Base-by-base conservation (phyloP, 805 yeast genomes). In the Myxozyma vanderwaltii region DNA sequence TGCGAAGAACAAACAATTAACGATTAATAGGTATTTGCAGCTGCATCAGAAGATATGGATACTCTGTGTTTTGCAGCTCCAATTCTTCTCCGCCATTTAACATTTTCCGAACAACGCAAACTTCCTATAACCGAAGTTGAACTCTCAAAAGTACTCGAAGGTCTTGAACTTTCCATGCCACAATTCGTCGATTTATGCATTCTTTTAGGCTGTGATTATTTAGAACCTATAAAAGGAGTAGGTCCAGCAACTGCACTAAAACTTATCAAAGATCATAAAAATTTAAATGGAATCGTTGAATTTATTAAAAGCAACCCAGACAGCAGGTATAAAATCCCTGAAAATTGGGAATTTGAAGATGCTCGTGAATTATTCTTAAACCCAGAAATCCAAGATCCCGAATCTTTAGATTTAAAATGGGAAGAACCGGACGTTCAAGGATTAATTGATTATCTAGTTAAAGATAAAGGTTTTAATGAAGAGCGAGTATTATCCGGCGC, bases 11-110 rank as follows among this genome's bases (percentile, higher is more conserved):
- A n/a, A n/a, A n/a, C n/a, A n/a, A n/a, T n/a, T n/a, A 24, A 39
- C 13, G 8, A 15, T 19, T 10, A 39, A n/a, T 36, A 56, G 61
- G 66, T 92, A 0, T 94, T 86, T 71, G 99, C 96, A 7, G 96
- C 98, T 2, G 99, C 97, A 0, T 88, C 96, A 4, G 99, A 94
- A 72, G 99, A 94, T 82, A 94, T 94, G 99, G 99, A 94, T 75
- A 94, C 99, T 0, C 73, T 94, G 56, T 94, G 98, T 70, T 94
- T 92, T 71, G 86, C 84, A 57, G 89, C 98, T 1, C 94, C 96
- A 4, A 84, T 76, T 60, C 75, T 94, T 54, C 78, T 94, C 61
- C 82, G 99, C 65, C 96, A 94, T 72, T 79, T 94, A 72, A 94
- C 98, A 0, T 94, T 91, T 66, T 85, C 97, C 1, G 99, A 94